phyloP scores from a whole-genome alignment of 2,329 filamentous ascomycete genomes.

The Penicillium glabrum region DNA sequence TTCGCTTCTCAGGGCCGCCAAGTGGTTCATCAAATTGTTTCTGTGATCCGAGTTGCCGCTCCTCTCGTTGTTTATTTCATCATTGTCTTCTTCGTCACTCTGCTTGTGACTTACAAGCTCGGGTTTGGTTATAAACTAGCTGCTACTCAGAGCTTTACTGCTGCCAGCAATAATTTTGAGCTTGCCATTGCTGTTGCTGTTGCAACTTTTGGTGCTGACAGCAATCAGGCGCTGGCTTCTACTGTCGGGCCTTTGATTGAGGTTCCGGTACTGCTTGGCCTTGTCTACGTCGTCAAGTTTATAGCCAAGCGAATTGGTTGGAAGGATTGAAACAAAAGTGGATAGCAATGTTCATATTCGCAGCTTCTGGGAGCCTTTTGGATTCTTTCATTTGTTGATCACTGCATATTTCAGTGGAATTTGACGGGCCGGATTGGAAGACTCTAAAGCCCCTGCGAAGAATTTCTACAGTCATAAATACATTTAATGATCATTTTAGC shows the following conservation, averaged over 20 bases:
- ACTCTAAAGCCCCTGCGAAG: too few species aligned
- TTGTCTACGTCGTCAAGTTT: constrained; percentile 70
- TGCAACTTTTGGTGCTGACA: constrained; percentile 73
- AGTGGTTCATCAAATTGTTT: constrained; percentile 79
- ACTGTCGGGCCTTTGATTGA: constrained; percentile 86
- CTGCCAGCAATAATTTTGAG: constrained; percentile 92
- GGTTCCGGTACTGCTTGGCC: constrained; percentile 73
- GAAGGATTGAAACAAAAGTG: constrained; percentile 8
- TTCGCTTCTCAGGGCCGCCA: constrained; percentile 78
- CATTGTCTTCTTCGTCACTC: constrained; percentile 69
- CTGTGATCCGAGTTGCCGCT: constrained; percentile 76
- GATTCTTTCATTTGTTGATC: too few species aligned
- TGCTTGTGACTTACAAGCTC: constrained; percentile 61
- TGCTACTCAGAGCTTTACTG: constrained; percentile 81
- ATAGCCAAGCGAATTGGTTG: constrained; percentile 24
- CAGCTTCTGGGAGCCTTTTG: too few species aligned
- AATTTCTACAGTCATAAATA: too few species aligned
- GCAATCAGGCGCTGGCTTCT: constrained; percentile 75
- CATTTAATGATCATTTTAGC: too few species aligned
- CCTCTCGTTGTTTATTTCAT: constrained; percentile 81
- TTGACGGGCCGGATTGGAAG: too few species aligned
- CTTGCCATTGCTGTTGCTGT: constrained; percentile 86
- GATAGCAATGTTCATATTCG: not conserved
- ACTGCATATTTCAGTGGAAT: too few species aligned
- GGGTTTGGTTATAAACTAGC: constrained; percentile 72